phyloP scores from a whole-genome alignment of 164 flowering plant genomes.

The Nymphaea thermarum region DNA sequence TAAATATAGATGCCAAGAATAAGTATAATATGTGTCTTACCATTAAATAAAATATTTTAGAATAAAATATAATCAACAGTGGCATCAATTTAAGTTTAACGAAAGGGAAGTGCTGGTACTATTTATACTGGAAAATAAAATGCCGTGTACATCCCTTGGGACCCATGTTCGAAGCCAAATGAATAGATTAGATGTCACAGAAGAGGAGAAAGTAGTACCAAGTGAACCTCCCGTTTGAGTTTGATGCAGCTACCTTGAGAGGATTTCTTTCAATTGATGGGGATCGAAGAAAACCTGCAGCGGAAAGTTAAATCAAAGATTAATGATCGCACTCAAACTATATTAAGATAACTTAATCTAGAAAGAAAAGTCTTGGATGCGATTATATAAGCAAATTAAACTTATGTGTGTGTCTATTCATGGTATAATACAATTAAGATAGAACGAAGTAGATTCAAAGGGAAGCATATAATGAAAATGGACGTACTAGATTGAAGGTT shows the following conservation, averaged over 20 bases:
- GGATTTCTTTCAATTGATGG: conserved; percentile 42
- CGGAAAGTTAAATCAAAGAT: background rate
- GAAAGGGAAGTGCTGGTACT: no score
- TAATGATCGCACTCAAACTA: background rate
- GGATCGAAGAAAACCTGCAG: conserved; percentile 45
- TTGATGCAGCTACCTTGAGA: conserved; percentile 24
- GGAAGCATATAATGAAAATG: background rate
- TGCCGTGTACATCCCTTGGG: no score
- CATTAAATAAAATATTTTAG: no score
- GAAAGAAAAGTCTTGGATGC: background rate
- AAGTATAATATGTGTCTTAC: no score
- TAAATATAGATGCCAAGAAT: no score
- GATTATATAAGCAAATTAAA: no score
- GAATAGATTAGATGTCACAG: background rate
- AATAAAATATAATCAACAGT: no score
- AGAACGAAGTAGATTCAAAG: background rate
- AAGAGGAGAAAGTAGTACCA: conserved; percentile 29
- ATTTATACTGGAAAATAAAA: no score
- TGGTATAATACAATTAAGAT: background rate
- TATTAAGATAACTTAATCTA: background rate
- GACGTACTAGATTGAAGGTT: conserved; percentile 1
- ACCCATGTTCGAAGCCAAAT: background rate
- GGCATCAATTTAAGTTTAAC: no score
- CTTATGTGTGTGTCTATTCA: no score
- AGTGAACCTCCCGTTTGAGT: conserved; percentile 43